These are phyloP conservation scores for Cryomyces minteri DNA, from an alignment of 495 filamentous ascomycete genomes.

Conservation along the genomic window DNA sequence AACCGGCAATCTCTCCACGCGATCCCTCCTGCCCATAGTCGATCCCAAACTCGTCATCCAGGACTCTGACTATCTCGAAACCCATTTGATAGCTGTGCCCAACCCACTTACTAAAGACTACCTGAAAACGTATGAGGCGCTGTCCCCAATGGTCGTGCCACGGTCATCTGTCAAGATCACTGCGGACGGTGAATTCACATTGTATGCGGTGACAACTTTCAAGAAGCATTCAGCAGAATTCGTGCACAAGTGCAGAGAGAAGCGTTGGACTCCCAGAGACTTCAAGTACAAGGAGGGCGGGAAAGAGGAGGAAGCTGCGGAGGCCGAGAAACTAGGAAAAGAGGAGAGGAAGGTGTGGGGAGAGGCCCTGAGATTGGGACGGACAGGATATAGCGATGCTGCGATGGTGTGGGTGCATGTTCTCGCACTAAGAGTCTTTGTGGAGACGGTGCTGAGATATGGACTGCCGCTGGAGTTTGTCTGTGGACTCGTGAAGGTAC, in stretches of 20 bases:
- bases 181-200: conserved; percentile 68
- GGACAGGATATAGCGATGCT: conserved; percentile 80
- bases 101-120: conserved; percentile 65
- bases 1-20: conserved; percentile 86
- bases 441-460: conserved; percentile 90
- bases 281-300: conserved; percentile 85
- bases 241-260: conserved; percentile 70
- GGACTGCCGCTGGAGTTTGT: conserved; percentile 80
- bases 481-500: conserved; percentile 64
- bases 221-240: conserved; percentile 81
- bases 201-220: conserved; percentile 82
- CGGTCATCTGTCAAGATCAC: conserved; percentile 62
- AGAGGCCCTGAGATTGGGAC: conserved; percentile 69
- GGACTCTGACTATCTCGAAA: conserved; percentile 91
- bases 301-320: conserved; percentile 66
- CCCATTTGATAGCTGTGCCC: conserved; percentile 80
- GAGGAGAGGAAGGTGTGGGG: conserved; percentile 80
- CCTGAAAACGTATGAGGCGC: conserved; percentile 69
- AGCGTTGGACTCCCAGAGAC: conserved; percentile 85
- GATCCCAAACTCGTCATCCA: conserved; percentile 60
- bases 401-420: conserved; percentile 94
- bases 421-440: conserved; percentile 79
- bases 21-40: conserved; percentile 77
- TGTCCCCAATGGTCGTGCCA: conserved; percentile 74
- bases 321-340: conserved; percentile 57